phyloP scores from a whole-genome alignment of 305 asterid species.

The Withania somnifera region DNA sequence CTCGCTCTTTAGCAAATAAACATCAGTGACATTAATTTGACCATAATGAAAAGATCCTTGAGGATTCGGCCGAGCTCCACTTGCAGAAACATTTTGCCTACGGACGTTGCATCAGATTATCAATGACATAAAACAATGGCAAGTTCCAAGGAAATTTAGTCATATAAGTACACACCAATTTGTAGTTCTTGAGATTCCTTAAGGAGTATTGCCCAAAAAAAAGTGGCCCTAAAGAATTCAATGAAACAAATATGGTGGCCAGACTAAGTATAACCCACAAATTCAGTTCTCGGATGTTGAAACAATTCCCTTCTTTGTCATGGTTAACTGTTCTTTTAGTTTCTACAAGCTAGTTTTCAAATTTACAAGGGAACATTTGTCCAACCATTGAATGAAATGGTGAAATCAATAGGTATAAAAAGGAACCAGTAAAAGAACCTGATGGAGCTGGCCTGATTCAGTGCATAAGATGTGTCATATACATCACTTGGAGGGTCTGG shows the following conservation, averaged over 20 bases:
- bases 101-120: background rate
- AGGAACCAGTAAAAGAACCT: conserved; percentile 32
- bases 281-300: background rate
- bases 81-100: conserved; percentile 81
- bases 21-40: conserved; percentile 62
- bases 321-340: background rate
- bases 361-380: background rate
- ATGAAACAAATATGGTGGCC: background rate
- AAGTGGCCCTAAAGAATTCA: background rate
- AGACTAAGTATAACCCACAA: background rate
- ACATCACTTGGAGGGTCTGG: conserved; percentile 82
- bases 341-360: background rate
- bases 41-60: conserved; percentile 96
- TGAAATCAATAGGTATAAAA: background rate
- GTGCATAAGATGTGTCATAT: conserved; percentile 50
- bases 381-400: background rate
- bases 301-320: background rate
- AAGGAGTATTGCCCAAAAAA: background rate
- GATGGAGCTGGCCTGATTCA: conserved; percentile 84
- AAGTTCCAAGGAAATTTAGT: background rate
- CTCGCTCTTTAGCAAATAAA: conserved; percentile 42
- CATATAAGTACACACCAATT: background rate
- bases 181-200: background rate
- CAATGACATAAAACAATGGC: background rate
- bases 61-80: conserved; percentile 98